Base-by-base conservation (phyloP, 192 early-diverging fungal genomes). In the Gryganskiella cystojenkinii region DNA sequence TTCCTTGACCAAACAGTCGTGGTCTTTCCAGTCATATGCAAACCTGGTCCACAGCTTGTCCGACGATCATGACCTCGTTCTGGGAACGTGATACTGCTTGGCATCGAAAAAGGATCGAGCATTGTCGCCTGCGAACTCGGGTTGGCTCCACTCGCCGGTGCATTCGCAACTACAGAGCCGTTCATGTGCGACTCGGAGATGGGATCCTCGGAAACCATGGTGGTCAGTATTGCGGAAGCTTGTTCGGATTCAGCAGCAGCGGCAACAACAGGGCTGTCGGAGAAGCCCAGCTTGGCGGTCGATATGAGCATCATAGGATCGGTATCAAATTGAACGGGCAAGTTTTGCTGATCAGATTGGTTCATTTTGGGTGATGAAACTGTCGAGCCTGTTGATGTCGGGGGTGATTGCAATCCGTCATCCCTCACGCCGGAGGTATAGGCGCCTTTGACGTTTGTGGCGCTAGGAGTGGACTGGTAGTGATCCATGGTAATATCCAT, bases 31-130 rank as follows among this genome's bases (percentile, higher is more conserved):
- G 22, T 47, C 10, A 14, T 34, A 37, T 46, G 22, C 15, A 42
- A 22, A 22, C 57, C 57, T 28, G 45, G 19, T 7, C 43, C 37
- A 40, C 34, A 35, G 59, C 56, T 64, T 15, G 61, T 20, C 14
- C 58, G 57, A 2, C 66, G 60, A 28, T 35, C 66, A 47, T 60
- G 71, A 42, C 35, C 37, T 6, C 33, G 24, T 9, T 56, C 56
- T 19, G 74, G 74, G 50, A 78, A 78, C 0, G 51, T 42, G 49
- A 78, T 68, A 59, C 74, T 78, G 40, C 74, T 68, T 4, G 74
- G 74, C 74, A 78, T 69, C 27, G 74, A 78, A n/a, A 69, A 78
- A 4, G 74, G 74, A 37, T 78, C 74, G 28, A 78, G 33, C 74
- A 78, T 78, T 6, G 65, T 53, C 25, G 22, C 66, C 11, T 65